Evolutionary conservation across 352 stramenopile genomes (phyloP), one percentile per base, ranked within the genome.

Genomic region (Plasmopara muralis): DNA sequence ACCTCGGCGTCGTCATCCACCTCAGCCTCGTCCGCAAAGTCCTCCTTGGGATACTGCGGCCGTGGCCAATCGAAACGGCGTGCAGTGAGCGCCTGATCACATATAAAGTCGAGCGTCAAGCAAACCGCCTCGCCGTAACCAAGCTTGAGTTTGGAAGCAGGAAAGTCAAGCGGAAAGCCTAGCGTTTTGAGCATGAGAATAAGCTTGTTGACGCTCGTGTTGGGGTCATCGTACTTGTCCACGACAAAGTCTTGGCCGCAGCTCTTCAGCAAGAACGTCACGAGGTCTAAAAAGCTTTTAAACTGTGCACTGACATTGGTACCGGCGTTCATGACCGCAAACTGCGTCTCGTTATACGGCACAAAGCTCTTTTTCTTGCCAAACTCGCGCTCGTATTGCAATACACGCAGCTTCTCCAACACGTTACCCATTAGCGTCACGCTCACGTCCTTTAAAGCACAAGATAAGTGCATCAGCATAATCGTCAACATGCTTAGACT

Each of bases 151-250:
- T 89, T 88, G 39, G 78, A 83, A 10, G 78, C 74, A 0, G 83
- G 79, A 47, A 88, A 91, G 47, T 93, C 83, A 14, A 93, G 76
- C 39, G 77, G 68, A 63, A 89, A 93, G 33, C 83, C 83, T 49
- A 93, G 60, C 15, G 82, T 71, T 53, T 93, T 93, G 50, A 89
- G 74, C 43, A 75, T 73, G 13, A 93, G 61, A 47, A 93, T 89
- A 46, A 93, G 76, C 51, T 93, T 93, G 73, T 93, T 93, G 61
- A 90, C 72, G 55, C 77, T 89, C 38, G 83, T 89, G 64, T 85
- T 88, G 29, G 81, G 76, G 65, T 93, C 80, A 73, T 93, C 83
- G 61, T 89, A 93, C 67, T 93, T 93, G 73, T 93, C 83, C 39
- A 93, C 74, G 18, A 74, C 68, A 50, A 93, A 86, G 14, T 90